Evolutionary conservation across 108 stramenopile genomes (phyloP).

Genomic region (Aurantiochytrium sp.): DNA sequence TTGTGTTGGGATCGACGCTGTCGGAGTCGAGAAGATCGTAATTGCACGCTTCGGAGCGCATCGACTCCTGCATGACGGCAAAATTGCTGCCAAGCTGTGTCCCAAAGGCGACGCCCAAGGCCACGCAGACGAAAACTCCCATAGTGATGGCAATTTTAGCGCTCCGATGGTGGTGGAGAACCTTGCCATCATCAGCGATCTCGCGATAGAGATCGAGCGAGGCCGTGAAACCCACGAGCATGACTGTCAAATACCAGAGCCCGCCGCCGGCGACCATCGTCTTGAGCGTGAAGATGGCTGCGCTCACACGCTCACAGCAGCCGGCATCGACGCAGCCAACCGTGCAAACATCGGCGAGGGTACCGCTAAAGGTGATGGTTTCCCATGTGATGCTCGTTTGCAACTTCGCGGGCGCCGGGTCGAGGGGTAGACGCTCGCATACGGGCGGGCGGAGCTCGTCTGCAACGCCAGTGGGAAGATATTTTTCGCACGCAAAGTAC

Average conservation of each 20-base stretch:
- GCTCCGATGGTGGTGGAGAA: background rate
- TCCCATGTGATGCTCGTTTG: background rate
- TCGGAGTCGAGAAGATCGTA: background rate
- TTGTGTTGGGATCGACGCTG: background rate
- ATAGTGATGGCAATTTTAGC: background rate
- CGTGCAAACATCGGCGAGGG: background rate
- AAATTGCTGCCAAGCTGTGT: background rate
- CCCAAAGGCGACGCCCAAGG: background rate
- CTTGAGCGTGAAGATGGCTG: background rate
- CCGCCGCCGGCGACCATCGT: background rate
- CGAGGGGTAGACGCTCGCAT: background rate
- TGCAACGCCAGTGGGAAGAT: background rate
- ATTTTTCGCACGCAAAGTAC: background rate
- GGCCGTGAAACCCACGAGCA: background rate
- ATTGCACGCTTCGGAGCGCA: background rate
- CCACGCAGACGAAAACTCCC: background rate
- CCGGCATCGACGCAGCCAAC: background rate
- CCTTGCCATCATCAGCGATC: background rate
- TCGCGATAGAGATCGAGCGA: background rate
- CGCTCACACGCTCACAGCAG: background rate
- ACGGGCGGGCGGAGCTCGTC: background rate
- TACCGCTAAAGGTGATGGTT: background rate
- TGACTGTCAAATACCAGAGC: background rate
- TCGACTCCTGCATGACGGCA: background rate
- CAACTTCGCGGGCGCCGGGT: background rate